phyloP scores from a whole-genome alignment of 305 asterid species.

The Striga hermonthica region DNA sequence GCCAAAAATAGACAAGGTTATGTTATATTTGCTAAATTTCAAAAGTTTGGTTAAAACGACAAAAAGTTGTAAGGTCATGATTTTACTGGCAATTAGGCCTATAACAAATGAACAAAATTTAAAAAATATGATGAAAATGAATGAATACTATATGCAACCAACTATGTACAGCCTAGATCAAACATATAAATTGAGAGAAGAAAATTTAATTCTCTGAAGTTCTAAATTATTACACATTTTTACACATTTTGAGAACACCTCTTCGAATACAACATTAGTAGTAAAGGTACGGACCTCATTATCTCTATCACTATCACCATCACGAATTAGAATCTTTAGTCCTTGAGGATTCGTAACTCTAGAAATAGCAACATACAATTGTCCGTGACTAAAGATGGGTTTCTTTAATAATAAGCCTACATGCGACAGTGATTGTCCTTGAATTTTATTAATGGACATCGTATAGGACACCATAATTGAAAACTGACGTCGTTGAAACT shows the following conservation, averaged over 20 bases:
- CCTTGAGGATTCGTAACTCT: neutral
- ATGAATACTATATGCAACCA: too few relatives aligned
- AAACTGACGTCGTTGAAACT: neutral
- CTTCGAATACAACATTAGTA: neutral
- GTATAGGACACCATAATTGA: neutral
- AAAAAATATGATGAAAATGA: too few relatives aligned
- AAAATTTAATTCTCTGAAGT: too few relatives aligned
- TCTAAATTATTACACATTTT: neutral
- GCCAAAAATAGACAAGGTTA: too few relatives aligned
- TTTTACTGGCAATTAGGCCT: too few relatives aligned
- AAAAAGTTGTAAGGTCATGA: too few relatives aligned
- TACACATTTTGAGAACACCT: too few relatives aligned
- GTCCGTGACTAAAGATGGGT: neutral
- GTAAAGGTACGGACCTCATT: neutral
- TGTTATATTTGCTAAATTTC: too few relatives aligned
- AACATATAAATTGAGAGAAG: too few relatives aligned
- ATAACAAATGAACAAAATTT: too few relatives aligned
- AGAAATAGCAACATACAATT: neutral
- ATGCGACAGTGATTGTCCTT: neutral
- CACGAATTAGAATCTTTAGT: neutral
- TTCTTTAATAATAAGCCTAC: neutral
- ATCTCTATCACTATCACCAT: neutral
- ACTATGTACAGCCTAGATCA: too few relatives aligned
- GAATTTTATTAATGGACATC: neutral
- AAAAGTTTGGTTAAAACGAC: too few relatives aligned